Base-by-base conservation (phyloP, 225 moss, liverwort and hornwort species). In the Bryum argenteum region DNA sequence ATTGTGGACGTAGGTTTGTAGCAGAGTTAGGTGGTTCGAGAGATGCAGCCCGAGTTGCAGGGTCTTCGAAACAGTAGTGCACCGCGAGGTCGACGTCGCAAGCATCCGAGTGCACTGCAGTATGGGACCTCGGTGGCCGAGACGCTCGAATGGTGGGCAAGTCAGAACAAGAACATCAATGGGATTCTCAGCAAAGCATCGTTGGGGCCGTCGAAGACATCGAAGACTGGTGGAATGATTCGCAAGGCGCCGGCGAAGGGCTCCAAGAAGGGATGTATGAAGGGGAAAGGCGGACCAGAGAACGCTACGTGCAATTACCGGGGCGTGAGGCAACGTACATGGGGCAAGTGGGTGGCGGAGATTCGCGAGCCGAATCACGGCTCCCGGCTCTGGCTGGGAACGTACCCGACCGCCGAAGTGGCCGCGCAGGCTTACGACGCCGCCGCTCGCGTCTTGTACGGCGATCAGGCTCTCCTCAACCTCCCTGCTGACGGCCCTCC, bases 301-400 rank as follows among this genome's bases (percentile, higher is more conserved):
- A 91, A 91, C 56, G 81, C 76, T 0, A 44, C 53, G 40, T 91
- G 90, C 71, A 54, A 11, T 17, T 91, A 74, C 70, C 72, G 89
- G 67, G 88, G 88, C 42, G 88, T 88, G 28, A 48, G 88, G 60
- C 88, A 88, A 52, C 75, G 85, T 33, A 88, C 88, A 1, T 88
- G 88, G 88, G 88, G 88, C 22, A 88, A 82, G 62, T 88, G 88
- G 88, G 88, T 88, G 20, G 88, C 82, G 19, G 88, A 88, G 71
- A 88, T 88, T 45, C 88, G 85, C 11, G 79, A 84, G 64, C 90
- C 90, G 0, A 82, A 84, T 37, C 81, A 81, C 17, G 83, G 86
- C 17, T 79, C 78, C 3, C 67, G 90, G 0, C 56, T 86, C 0
- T 91, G 90, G 90, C 73, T 91, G 3, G 90, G 90, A 21, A 83